Conservation (phyloP, 768 basidiomycete species). For the Trametes sanguinea region DNA sequence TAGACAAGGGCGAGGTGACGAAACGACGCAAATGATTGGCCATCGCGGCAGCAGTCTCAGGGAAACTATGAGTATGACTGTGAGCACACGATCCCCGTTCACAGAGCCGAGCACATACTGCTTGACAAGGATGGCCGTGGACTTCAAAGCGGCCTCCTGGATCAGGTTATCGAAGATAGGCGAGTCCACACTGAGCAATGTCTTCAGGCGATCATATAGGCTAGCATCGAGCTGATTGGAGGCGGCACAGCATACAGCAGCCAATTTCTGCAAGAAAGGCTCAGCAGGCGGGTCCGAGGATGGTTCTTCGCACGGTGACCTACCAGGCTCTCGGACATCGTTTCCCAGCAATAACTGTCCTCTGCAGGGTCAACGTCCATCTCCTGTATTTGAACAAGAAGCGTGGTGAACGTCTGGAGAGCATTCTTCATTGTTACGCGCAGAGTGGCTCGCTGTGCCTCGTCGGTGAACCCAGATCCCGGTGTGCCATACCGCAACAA, state of each 20-base stretch:
- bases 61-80: constrained; percentile 56
- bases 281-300: no score
- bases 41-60: constrained; percentile 73
- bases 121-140: constrained; percentile 80
- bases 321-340: constrained; percentile 88
- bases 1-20: constrained; percentile 82
- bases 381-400: constrained; percentile 77
- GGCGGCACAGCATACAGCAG: constrained; percentile 77
- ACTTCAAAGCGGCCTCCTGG: constrained; percentile 88
- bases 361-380: constrained; percentile 78
- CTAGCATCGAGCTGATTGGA: constrained; percentile 64
- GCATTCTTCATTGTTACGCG: constrained; percentile 57
- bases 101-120: constrained; percentile 49
- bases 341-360: constrained; percentile 92
- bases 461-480: constrained; percentile 42
- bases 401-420: constrained; percentile 75
- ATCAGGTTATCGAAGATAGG: constrained; percentile 82
- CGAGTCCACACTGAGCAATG: constrained; percentile 78
- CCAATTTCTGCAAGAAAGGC: constrained; percentile 64
- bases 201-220: constrained; percentile 68
- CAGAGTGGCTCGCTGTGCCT: constrained; percentile 34
- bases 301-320: constrained; percentile 24
- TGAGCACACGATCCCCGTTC: background rate
- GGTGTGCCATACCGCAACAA: constrained; percentile 57
- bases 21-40: constrained; percentile 82